Evolutionary conservation across 192 early-diverging fungal genomes (phyloP), one percentile per base, ranked within the genome.

Genomic region (Geranomyces variabilis): DNA sequence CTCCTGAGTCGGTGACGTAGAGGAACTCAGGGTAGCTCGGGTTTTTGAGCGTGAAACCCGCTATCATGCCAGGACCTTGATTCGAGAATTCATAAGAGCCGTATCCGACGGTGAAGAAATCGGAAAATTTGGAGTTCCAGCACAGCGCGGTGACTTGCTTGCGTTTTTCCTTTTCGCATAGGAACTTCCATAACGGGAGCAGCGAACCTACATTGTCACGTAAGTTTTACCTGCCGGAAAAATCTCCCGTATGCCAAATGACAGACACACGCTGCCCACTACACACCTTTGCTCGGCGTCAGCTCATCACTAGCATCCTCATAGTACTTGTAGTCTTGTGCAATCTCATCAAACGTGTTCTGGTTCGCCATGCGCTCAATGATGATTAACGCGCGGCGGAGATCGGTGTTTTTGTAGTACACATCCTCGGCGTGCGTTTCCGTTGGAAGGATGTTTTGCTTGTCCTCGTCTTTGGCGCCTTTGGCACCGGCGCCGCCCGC

Each of bases 241-340:
- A n/a, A n/a, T n/a, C n/a, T n/a, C n/a, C n/a, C n/a, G n/a, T n/a
- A n/a, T n/a, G n/a, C n/a, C n/a, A n/a, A n/a, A n/a, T n/a, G n/a
- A n/a, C n/a, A n/a, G n/a, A n/a, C n/a, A n/a, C n/a, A n/a, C n/a
- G n/a, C n/a, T n/a, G n/a, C n/a, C n/a, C n/a, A n/a, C n/a, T n/a
- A n/a, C n/a, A n/a, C 59, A 87, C 81, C 68, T 76, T 86, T 86
- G 13, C 77, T 66, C 33, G 82, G 83, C 9, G 82, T 75, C 51
- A 85, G 34, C 33, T 88, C 87, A 68, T 88, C 87, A 9, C 82
- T 76, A 12, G 86, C 86, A 70, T 88, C 87, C 68, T 88, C 86
- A 85, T 86, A 88, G 63, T 86, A 88, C 65, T 87, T 87, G 74
- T 80, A 88, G 67, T 88, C 87, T 69, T 88, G 84, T 2, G 86